These are phyloP conservation scores for Talaromyces ruber DNA, from an alignment of 495 filamentous ascomycete species.

Conservation along the genomic window DNA sequence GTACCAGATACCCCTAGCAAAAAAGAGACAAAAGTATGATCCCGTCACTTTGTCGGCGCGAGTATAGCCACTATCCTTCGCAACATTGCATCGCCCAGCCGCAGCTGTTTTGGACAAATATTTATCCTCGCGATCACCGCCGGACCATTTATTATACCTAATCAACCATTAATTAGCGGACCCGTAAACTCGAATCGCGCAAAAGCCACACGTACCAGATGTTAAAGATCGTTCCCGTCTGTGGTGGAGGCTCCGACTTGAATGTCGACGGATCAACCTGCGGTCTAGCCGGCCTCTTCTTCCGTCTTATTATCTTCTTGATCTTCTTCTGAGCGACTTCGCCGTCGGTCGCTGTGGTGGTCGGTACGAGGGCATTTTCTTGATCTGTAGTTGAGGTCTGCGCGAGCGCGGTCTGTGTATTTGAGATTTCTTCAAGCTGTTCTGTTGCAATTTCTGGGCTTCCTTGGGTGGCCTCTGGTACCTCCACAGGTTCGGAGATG, in stretches of 20 bases:
- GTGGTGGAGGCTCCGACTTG: constrained; percentile 71
- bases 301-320: constrained; percentile 44
- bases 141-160: constrained; percentile 83
- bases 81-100: constrained; percentile 70
- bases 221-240: constrained; percentile 90
- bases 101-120: constrained; percentile 72
- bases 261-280: constrained; percentile 81
- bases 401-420: background rate
- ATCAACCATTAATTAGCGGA: background rate
- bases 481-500: constrained; percentile 12
- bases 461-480: constrained; percentile 5
- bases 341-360: constrained; percentile 10
- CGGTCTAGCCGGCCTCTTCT: constrained; percentile 46
- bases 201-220: constrained; percentile 49
- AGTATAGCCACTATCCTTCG: constrained; percentile 79
- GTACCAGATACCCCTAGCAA: constrained; percentile 64
- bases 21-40: constrained; percentile 88
- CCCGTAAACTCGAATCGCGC: background rate
- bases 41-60: constrained; percentile 72
- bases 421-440: background rate
- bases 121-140: constrained; percentile 88
- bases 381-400: constrained; percentile 2
- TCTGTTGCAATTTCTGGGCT: background rate
- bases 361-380: constrained; percentile 11
- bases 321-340: constrained; percentile 34